Base-by-base conservation (phyloP, 257 asterid species). In the Solanum clarkiae region DNA sequence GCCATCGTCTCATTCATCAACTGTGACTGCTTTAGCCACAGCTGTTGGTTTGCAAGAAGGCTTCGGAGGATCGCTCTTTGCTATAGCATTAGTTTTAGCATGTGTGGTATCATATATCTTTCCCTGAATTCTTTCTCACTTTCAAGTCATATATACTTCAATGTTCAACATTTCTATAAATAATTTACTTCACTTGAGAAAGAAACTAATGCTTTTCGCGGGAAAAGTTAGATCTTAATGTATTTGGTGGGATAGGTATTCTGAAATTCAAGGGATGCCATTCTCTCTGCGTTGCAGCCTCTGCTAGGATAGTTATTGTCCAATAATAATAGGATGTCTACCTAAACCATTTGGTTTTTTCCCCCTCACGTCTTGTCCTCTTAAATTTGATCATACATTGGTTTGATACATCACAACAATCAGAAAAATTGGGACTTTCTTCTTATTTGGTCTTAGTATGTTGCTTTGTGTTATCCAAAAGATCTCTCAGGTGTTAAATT, bases 1-100 rank as follows among this genome's bases (percentile, higher is more conserved):
- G 99, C 99, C 99, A 1, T 97, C 99, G 2, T 95, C 99, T 85
- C 98, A 97, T 93, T 93, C 99, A 44, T 88, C 99, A 81, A 95
- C 99, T 10, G 99, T 94, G 84, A 86, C 94, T 82, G 98, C 99
- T 84, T 95, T 97, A 57, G 95, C 98, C 1, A 84, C 92, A 65
- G 97, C 97, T 62, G 90, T 94, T n/a, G 98, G 99, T 82, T 84
- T 94, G 81, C 92, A 86, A 84, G 98, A 95, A 10, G 98, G 99
- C 55, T 97, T 95, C 66, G 98, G 96, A 85, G 96, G 96, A 84
- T 89, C 98, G 29, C 84, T 62, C 14, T 97, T 97, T 88, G 97
- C 98, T 15, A 82, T 60, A 69, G 92, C 98, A 68, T 80, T 94
- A 86, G 86, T 93, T 86, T 93, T 96, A 89, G 97, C 98, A 44